Conservation (phyloP, 139 green algal species). For the Ettlia oleoabundans region DNA sequence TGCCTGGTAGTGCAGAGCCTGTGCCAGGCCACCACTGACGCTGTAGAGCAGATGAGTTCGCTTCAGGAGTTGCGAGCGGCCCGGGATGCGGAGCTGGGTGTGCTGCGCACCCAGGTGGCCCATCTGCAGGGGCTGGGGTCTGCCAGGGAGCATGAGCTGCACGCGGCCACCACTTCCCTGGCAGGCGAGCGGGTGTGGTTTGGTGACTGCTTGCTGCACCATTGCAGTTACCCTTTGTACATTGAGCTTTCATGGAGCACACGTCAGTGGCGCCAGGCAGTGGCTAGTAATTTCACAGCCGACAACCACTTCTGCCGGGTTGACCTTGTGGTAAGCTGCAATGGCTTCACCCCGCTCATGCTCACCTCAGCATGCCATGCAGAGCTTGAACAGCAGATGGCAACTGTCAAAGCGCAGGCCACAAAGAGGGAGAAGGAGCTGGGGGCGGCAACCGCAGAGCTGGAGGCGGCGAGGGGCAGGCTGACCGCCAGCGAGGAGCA, state of each 20-base stretch:
- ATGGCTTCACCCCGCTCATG: too few relatives aligned
- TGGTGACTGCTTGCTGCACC: neutral
- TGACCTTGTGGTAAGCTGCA: too few relatives aligned
- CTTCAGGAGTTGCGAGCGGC: neutral
- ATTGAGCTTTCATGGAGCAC: neutral
- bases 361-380: too few relatives aligned
- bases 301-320: too few relatives aligned
- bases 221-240: neutral
- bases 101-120: neutral
- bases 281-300: too few relatives aligned
- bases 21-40: constrained; percentile 5
- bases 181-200: neutral
- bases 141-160: neutral
- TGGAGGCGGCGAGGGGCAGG: neutral
- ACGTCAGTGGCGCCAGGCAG: too few relatives aligned
- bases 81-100: neutral
- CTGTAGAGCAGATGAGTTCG: neutral
- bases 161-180: neutral
- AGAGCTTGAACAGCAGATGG: constrained; percentile 22
- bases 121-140: constrained; percentile 3
- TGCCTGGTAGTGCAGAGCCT: constrained; percentile 12
- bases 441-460: neutral
- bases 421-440: neutral
- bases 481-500: too few relatives aligned
- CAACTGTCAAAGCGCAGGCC: neutral